Conservation (phyloP, 2,329 filamentous ascomycete species). For the Aspergillus costaricaensis region DNA sequence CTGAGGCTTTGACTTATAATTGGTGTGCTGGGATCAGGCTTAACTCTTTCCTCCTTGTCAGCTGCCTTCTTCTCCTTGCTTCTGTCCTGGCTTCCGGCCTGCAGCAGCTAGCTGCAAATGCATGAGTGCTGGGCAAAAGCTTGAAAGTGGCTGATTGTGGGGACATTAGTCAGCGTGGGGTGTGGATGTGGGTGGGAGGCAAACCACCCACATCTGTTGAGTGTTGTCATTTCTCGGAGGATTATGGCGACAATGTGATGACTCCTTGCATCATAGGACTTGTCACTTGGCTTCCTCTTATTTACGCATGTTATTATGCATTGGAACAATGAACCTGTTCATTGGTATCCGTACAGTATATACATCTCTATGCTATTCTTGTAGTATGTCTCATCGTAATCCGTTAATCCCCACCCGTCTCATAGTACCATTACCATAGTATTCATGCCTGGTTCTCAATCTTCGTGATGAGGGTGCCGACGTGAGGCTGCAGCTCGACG, state of each 20-base stretch:
- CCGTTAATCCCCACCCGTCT: not conserved
- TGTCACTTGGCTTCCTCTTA: not conserved
- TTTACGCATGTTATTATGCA: not conserved
- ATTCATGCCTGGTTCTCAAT: conserved; percentile 36
- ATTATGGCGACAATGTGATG: not conserved
- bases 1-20: too few species aligned
- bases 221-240: too few species aligned
- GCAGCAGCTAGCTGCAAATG: too few species aligned
- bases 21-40: too few species aligned
- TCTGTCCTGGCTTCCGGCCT: too few species aligned
- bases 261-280: not conserved
- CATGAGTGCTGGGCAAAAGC: too few species aligned
- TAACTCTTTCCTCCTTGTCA: too few species aligned
- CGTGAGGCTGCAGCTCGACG: conserved; percentile 52
- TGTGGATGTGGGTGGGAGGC: not conserved
- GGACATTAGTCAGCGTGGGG: not conserved
- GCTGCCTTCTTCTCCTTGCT: too few species aligned
- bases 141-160: not conserved
- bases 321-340: not conserved
- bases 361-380: conserved; percentile 1
- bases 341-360: conserved; percentile 1
- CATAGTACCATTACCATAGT: not conserved
- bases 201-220: not conserved
- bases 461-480: conserved; percentile 52
- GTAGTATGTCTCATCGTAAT: not conserved